Evolutionary conservation across 495 filamentous ascomycete genomes (phyloP).

Genomic region (Penicillium waksmanii): DNA sequence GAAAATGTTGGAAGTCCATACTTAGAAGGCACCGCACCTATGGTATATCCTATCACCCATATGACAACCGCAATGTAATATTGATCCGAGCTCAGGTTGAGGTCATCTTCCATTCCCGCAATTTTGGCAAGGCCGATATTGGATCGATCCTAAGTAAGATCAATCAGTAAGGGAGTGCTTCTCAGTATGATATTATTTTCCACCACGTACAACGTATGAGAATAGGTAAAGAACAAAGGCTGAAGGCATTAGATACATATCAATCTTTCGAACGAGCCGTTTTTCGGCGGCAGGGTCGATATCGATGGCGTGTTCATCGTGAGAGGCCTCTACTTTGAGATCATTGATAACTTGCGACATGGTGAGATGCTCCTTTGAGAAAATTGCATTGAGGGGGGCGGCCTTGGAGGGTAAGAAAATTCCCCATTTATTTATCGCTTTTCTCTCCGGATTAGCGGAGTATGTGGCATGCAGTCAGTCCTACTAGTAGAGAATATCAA

Average conservation of each 20-base stretch:
- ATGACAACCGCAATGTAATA: constrained; percentile 5
- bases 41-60: constrained; percentile 9
- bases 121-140: background rate
- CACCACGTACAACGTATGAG: background rate
- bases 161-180: too few species aligned
- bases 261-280: background rate
- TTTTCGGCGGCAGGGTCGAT: background rate
- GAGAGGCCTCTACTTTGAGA: background rate
- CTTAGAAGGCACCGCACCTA: constrained; percentile 6
- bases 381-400: background rate
- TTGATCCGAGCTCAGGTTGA: background rate
- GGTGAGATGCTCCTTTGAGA: background rate
- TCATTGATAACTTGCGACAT: background rate
- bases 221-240: background rate
- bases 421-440: background rate
- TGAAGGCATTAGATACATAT: background rate
- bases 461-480: background rate
- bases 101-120: background rate
- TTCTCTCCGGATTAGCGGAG: background rate
- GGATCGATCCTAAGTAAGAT: background rate
- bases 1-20: background rate
- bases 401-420: background rate
- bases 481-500: background rate
- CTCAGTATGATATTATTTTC: too few species aligned
- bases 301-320: background rate